These are phyloP conservation scores for Fusarium hainanense DNA, from an alignment of 2,329 filamentous ascomycete species.

Conservation along the genomic window DNA sequence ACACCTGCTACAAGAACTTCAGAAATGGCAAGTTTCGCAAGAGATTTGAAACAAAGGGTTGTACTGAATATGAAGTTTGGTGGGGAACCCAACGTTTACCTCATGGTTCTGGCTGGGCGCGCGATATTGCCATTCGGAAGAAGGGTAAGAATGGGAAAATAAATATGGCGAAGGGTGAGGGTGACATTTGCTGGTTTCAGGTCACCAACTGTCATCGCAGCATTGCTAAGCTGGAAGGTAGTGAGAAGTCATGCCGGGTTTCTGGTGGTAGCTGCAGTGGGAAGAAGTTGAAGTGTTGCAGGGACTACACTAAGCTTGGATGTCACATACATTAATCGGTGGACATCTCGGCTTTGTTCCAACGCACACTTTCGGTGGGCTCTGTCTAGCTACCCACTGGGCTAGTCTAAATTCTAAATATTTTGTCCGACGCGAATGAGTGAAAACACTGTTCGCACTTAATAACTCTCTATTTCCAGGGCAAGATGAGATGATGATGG, in stretches of 20 bases:
- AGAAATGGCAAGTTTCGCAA: background rate
- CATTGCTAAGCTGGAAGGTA: background rate
- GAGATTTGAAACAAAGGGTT: background rate
- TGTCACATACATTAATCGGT: no score
- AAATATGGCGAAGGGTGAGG: background rate
- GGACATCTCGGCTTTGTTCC: background rate
- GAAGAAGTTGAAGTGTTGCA: no score
- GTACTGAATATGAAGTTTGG: background rate
- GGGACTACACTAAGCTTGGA: no score
- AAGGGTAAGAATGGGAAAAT: background rate
- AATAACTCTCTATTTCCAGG: accelerated
- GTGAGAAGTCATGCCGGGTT: no score
- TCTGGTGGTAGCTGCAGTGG: no score
- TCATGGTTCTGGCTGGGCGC: background rate
- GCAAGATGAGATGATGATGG: background rate
- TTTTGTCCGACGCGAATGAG: accelerated
- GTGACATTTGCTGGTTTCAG: background rate
- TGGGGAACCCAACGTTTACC: background rate
- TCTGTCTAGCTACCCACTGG: background rate
- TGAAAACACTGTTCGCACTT: background rate
- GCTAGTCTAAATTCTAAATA: background rate
- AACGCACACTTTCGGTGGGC: background rate
- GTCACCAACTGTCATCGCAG: background rate
- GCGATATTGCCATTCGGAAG: background rate
- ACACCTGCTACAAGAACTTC: background rate